These are phyloP conservation scores for Orbilia blumenaviensis DNA, from an alignment of 2,329 filamentous ascomycete species.

Conservation along the genomic window DNA sequence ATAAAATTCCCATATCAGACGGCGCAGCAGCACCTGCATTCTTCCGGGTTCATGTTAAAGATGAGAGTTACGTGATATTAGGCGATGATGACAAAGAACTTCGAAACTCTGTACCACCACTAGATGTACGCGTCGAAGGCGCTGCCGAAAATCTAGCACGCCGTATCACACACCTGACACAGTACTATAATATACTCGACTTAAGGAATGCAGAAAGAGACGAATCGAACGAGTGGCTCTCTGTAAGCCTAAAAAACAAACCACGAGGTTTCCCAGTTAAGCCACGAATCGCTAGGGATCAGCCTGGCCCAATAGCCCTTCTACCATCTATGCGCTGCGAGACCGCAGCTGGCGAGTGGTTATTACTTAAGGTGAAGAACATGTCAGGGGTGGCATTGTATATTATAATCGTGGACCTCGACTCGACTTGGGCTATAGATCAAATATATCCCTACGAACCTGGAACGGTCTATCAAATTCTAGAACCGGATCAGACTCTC, in stretches of 20 bases:
- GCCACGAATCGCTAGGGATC: too few species aligned
- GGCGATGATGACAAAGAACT: neutral
- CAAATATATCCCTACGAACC: constrained; percentile 6
- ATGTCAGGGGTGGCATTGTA: neutral
- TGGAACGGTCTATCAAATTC: neutral
- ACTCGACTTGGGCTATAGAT: neutral
- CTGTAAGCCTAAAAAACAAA: neutral
- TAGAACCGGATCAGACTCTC: neutral
- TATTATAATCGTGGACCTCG: neutral
- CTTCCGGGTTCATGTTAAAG: neutral
- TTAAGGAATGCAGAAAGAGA: neutral
- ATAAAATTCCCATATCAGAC: neutral
- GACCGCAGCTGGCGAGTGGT: neutral
- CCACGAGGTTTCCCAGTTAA: neutral
- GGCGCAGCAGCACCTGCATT: neutral
- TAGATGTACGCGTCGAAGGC: neutral
- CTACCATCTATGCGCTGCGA: neutral
- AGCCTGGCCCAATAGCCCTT: too few species aligned
- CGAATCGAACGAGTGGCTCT: neutral
- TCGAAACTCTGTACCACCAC: neutral
- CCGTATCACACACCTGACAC: neutral
- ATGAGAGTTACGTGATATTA: neutral
- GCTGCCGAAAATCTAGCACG: neutral
- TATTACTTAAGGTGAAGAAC: neutral
- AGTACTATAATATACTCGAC: constrained; percentile 10